Evolutionary conservation across 345 rosid genomes (phyloP).

Genomic region (Noccaea bulbosa): DNA sequence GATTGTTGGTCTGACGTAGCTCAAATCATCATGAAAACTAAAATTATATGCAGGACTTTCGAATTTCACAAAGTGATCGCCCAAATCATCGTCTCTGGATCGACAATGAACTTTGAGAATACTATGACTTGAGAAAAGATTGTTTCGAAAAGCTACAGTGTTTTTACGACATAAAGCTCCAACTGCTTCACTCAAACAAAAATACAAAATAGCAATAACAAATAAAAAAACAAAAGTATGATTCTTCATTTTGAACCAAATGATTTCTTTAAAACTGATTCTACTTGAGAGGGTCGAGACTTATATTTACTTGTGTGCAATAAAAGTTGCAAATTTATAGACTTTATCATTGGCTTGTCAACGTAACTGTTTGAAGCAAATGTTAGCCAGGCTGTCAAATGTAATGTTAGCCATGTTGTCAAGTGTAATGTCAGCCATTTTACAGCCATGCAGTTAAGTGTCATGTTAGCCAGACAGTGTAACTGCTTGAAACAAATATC

Average conservation of each 20-base stretch:
- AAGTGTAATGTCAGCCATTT: no score
- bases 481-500: neutral
- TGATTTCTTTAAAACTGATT: no score
- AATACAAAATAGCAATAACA: neutral
- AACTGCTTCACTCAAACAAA: neutral
- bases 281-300: neutral
- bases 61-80: neutral
- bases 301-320: neutral
- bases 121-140: conserved; percentile 3
- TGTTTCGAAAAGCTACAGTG: conserved; percentile 11
- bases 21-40: conserved; percentile 11
- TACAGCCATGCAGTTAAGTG: no score
- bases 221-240: neutral
- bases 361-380: neutral
- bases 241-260: neutral
- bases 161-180: neutral
- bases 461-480: no score
- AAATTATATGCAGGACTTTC: conserved; percentile 12
- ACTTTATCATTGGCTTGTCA: neutral
- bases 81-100: conserved; percentile 19
- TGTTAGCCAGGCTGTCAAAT: neutral
- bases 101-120: conserved; percentile 19
- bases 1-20: neutral
- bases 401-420: no score
- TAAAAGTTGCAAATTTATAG: neutral